Conservation (phyloP, 2,329 filamentous ascomycete genomes). For the Aureobasidium melanogenum region DNA sequence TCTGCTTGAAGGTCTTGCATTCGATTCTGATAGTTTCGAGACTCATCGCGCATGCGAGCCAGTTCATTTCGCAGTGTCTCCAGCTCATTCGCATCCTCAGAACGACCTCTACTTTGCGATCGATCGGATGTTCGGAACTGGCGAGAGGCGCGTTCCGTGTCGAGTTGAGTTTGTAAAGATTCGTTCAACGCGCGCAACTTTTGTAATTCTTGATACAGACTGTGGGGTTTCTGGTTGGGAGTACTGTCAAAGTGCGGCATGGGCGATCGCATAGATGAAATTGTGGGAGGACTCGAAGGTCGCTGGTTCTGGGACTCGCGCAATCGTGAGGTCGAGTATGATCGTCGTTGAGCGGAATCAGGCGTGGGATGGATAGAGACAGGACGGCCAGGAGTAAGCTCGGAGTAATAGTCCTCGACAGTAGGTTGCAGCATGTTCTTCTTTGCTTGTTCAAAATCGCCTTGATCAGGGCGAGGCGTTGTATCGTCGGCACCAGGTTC, state of each 20-base stretch:
- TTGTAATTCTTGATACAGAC: slow-evolving; percentile 15
- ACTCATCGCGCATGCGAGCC: background rate
- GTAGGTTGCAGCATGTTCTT: slow-evolving; percentile 25
- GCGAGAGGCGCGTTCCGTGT: background rate
- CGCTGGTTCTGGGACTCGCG: slow-evolving; percentile 12
- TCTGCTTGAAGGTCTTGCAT: slow-evolving; percentile 13
- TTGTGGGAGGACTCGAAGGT: slow-evolving; percentile 21
- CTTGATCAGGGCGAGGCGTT: slow-evolving; percentile 19
- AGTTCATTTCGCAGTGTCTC: slow-evolving; percentile 18
- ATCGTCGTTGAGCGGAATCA: slow-evolving; percentile 10
- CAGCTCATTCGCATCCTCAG: slow-evolving; percentile 18
- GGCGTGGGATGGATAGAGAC: slow-evolving; percentile 7
- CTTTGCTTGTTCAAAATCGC: slow-evolving; percentile 10
- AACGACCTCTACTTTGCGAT: slow-evolving; percentile 12
- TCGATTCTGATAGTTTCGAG: background rate
- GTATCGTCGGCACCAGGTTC: background rate
- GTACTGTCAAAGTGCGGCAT: slow-evolving; percentile 7
- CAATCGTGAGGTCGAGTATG: slow-evolving; percentile 1
- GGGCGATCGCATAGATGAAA: slow-evolving; percentile 22
- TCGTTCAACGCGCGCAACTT: slow-evolving; percentile 15
- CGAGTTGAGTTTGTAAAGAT: slow-evolving; percentile 15
- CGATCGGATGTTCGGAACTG: background rate
- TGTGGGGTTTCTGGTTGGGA: slow-evolving; percentile 6
- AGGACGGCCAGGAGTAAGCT: slow-evolving; percentile 23
- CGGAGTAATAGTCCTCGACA: slow-evolving; percentile 27